phyloP scores from a whole-genome alignment of 148 eudicot species.

The Polygonum aviculare region DNA sequence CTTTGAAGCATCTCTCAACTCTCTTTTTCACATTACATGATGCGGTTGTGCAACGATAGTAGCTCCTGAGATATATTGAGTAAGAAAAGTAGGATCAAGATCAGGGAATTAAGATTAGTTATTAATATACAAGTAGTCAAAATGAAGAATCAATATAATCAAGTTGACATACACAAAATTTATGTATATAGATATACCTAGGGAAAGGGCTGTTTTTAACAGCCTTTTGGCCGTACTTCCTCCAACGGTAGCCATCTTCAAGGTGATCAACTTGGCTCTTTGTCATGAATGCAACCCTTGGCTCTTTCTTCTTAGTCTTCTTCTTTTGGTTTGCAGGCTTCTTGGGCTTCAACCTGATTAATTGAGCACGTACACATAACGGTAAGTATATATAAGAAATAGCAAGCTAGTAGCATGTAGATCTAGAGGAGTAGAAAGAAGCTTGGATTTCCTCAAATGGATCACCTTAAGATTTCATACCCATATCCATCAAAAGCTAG shows the following conservation, averaged over 20 bases:
- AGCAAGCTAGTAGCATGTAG: background rate
- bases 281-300: slow-evolving; percentile 85
- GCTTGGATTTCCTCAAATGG: background rate
- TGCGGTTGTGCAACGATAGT: slow-evolving; percentile 78
- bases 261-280: slow-evolving; percentile 89
- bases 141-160: background rate
- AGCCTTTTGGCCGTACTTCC: slow-evolving; percentile 91
- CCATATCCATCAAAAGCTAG: background rate
- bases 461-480: background rate
- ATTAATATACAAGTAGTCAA: background rate
- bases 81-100: no score
- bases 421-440: background rate
- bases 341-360: slow-evolving; percentile 32
- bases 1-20: slow-evolving; percentile 60
- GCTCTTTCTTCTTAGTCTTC: slow-evolving; percentile 45
- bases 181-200: slow-evolving; percentile 36
- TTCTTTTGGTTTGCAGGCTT: slow-evolving; percentile 34
- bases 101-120: no score
- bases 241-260: slow-evolving; percentile 90
- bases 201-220: slow-evolving; percentile 86
- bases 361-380: background rate
- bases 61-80: slow-evolving; percentile 52
- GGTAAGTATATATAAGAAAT: background rate
- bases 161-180: background rate
- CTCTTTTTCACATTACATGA: slow-evolving; percentile 87